A percentile compares a stretch with the other conserved stretches of the same genome.
phyloP scores from a whole-genome alignment of 805 yeast species.

The Pichia phayaonensis region DNA sequence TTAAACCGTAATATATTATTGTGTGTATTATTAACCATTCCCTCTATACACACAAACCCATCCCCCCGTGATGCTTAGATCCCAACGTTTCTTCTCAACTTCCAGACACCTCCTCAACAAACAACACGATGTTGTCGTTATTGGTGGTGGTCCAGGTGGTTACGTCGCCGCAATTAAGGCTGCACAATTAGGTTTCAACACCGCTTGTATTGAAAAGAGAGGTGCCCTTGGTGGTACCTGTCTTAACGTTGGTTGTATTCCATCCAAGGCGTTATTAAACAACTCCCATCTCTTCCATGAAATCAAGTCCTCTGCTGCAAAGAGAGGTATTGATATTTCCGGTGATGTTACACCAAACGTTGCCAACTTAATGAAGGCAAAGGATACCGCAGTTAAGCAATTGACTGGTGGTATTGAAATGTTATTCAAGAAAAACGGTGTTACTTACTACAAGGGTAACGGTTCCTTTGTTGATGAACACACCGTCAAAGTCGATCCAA shows the following conservation, averaged over 20 bases:
- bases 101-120: conserved; percentile 25
- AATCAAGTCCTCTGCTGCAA: conserved; percentile 73
- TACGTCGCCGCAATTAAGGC: conserved; percentile 98
- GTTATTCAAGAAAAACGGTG: conserved; percentile 93
- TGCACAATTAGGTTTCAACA: conserved; percentile 89
- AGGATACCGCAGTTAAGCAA: conserved; percentile 82
- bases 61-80: conserved; percentile 23
- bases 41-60: background rate
- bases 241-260: conserved; percentile 97
- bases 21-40: background rate
- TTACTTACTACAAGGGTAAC: conserved; percentile 87
- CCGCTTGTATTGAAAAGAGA: conserved; percentile 96
- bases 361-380: conserved; percentile 77
- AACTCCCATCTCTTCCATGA: conserved; percentile 90
- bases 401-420: conserved; percentile 91
- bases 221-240: conserved; percentile 98
- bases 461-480: conserved; percentile 84
- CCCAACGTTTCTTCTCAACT: conserved; percentile 20
- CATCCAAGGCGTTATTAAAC: conserved; percentile 91
- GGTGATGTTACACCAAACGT: conserved; percentile 70
- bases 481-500: conserved; percentile 71
- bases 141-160: conserved; percentile 99
- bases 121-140: conserved; percentile 85
- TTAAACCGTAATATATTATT: no score
- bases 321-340: conserved; percentile 81